A percentile compares a stretch with the other conserved stretches of the same genome.
Evolutionary conservation across 805 yeast genomes (phyloP).

Genomic region (Cyberlindnera euphorbiiphila): DNA sequence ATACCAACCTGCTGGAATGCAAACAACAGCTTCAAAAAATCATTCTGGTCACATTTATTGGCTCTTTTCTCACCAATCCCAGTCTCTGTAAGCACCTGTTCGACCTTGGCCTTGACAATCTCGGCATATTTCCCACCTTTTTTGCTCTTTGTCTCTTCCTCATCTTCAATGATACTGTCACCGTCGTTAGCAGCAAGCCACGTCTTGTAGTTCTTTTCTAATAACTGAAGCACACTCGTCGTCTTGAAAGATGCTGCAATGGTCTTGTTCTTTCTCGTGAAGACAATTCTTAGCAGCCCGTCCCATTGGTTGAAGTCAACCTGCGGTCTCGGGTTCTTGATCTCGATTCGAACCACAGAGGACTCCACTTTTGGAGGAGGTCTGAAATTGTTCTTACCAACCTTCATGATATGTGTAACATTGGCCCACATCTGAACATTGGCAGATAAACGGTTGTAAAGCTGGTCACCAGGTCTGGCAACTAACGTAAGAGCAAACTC

Average conservation of each 20-base stretch:
- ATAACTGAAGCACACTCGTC: slow-evolving; percentile 67
- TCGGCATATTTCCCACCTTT: slow-evolving; percentile 32
- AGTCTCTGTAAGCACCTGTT: slow-evolving; percentile 71
- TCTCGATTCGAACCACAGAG: slow-evolving; percentile 89
- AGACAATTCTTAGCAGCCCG: slow-evolving; percentile 85
- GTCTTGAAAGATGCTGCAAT: slow-evolving; percentile 91
- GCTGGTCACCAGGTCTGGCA: slow-evolving; percentile 94
- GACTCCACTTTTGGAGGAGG: slow-evolving; percentile 99
- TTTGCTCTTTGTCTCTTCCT: slow-evolving; percentile 27
- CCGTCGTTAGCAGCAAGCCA: slow-evolving; percentile 53
- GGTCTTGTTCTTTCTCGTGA: slow-evolving; percentile 91
- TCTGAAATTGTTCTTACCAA: slow-evolving; percentile 91
- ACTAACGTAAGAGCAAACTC: slow-evolving; percentile 91
- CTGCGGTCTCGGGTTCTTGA: slow-evolving; percentile 90
- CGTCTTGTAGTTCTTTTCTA: slow-evolving; percentile 85
- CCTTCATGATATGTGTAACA: slow-evolving; percentile 97
- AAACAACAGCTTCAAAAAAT: slow-evolving; percentile 77
- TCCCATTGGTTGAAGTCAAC: slow-evolving; percentile 97
- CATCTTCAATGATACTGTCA: slow-evolving; percentile 34
- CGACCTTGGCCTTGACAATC: slow-evolving; percentile 64
- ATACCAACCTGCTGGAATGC: slow-evolving; percentile 97
- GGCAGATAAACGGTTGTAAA: slow-evolving; percentile 90
- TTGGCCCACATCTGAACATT: slow-evolving; percentile 99
- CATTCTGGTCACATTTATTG: slow-evolving; percentile 92
- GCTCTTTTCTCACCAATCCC: slow-evolving; percentile 84